Evolutionary conservation across 1,139 yeast genomes (phyloP).

Genomic region (Saccharomyces hybrid): DNA sequence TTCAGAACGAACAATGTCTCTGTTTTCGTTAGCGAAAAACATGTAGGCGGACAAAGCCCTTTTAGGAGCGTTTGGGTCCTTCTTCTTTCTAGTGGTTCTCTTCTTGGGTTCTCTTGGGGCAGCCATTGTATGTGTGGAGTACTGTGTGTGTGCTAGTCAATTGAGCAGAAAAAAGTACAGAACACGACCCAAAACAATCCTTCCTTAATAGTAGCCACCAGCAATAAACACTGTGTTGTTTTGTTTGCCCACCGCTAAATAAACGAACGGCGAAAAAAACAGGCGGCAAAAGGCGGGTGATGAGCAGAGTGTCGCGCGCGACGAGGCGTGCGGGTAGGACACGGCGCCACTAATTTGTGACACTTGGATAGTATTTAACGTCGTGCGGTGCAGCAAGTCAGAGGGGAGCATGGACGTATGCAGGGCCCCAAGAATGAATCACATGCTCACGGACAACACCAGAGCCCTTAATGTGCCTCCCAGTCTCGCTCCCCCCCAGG

Average conservation of each 20-base stretch:
- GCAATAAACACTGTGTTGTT: not conserved
- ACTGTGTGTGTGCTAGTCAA: not conserved
- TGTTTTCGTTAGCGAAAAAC: slow-evolving; percentile 97
- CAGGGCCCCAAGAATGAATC: not conserved
- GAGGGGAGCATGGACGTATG: not conserved
- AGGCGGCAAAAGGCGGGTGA: slow-evolving; percentile 1
- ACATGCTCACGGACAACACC: not conserved
- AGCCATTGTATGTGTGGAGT: not conserved
- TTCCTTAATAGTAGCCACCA: not conserved
- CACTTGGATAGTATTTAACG: not conserved
- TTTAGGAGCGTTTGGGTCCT: slow-evolving; percentile 98
- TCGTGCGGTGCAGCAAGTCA: not conserved
- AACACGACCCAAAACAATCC: not conserved
- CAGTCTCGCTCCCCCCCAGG: not conserved
- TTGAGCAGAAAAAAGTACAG: not conserved
- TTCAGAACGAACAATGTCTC: slow-evolving; percentile 89
- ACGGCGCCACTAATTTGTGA: not conserved
- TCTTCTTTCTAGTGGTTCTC: slow-evolving; percentile 33
- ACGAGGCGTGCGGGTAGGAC: not conserved
- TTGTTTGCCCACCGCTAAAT: slow-evolving; percentile 1
- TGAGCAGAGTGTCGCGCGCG: not conserved
- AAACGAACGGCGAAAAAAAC: slow-evolving; percentile 1
- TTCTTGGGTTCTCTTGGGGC: slow-evolving; percentile 21
- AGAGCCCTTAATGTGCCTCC: not conserved
- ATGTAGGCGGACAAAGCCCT: slow-evolving; percentile 96